These are phyloP conservation scores for Sporothrix phasma DNA, from an alignment of 2,329 filamentous ascomycete genomes.

Conservation along the genomic window DNA sequence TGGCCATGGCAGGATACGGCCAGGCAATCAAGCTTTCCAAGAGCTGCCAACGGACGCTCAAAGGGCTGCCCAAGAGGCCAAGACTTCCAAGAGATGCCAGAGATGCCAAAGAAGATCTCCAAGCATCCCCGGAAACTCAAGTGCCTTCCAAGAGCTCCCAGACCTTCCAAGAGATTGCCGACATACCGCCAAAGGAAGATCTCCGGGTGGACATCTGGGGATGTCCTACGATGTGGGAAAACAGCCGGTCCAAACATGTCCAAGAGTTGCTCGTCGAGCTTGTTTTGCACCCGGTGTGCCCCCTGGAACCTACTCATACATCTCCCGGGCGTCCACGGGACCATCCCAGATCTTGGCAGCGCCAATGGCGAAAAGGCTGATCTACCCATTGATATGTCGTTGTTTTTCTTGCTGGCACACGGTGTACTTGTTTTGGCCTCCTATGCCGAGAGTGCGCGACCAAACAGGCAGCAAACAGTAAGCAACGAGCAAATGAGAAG, in stretches of 20 bases:
- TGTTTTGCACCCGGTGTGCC: too few relatives aligned
- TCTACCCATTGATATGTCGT: too few relatives aligned
- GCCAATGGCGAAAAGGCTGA: neutral
- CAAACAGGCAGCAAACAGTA: too few relatives aligned
- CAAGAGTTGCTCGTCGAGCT: neutral
- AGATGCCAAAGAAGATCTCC: neutral
- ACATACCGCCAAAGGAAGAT: neutral
- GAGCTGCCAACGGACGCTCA: neutral
- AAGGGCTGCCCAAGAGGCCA: neutral
- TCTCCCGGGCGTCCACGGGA: too few relatives aligned
- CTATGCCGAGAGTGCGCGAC: too few relatives aligned
- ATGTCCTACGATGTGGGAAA: neutral
- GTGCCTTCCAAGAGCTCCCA: neutral
- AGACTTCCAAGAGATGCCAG: too few relatives aligned
- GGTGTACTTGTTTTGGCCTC: too few relatives aligned
- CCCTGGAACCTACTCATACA: too few relatives aligned
- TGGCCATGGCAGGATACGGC: neutral
- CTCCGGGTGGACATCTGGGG: neutral
- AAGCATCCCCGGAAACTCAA: too few relatives aligned
- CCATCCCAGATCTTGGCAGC: neutral
- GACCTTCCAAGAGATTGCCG: neutral
- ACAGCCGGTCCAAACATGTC: neutral
- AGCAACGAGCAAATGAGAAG: neutral
- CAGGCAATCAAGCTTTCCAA: neutral
- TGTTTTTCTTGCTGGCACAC: too few relatives aligned